Base-by-base conservation (phyloP, 768 basidiomycete genomes). In the Boletus pseudo-olivaceus region DNA sequence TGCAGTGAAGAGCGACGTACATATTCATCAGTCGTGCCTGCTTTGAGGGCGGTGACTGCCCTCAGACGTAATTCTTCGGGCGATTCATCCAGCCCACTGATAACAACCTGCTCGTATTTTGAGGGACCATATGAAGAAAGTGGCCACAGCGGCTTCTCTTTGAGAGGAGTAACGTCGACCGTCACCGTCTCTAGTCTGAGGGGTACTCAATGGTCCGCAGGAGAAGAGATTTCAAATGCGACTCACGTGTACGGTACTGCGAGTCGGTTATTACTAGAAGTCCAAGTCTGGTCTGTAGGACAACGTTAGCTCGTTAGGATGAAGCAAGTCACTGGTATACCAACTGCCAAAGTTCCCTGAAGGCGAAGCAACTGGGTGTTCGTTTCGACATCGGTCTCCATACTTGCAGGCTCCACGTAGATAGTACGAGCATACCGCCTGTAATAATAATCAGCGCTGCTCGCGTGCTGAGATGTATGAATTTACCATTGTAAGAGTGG, bases 91-190 rank as follows among this genome's bases (percentile, higher is more conserved):
- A 87, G 69, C 3, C 82, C 84, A 9, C 71, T 51, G 17, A 97
- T 67, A 6, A 95, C 59, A 20, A 75, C 81, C 0, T 83, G 83
- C 58, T 93, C 90, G 55, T 78, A 63, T 65, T 94, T 96, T 4
- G 83, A 81, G 20, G 90, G 82, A 0, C 78, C 92, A 66, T 89
- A 95, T 0, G 82, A 86, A 0, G 90, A 85, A 0, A 95, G 73
- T 14, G 87, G 86, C 87, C 89, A 97, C 12, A 78, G 41, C 0
- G 93, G 93, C 63, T 83, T 86, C 15, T 94, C 92, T 20, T 71
- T 74, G 20, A 67, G 64, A 3, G 72, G 72, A 1, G 79, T 81
- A 8, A 95, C 67, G 59, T 95, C 93, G 32, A 72, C 71, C n/a
- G 65, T 66, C 41, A 96, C 80, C 3, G 76, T 72, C 12, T 92